A percentile compares a stretch with the other conserved stretches of the same genome.
Evolutionary conservation across 345 rosid species (phyloP).

Genomic region (Euclidium syriacum): DNA sequence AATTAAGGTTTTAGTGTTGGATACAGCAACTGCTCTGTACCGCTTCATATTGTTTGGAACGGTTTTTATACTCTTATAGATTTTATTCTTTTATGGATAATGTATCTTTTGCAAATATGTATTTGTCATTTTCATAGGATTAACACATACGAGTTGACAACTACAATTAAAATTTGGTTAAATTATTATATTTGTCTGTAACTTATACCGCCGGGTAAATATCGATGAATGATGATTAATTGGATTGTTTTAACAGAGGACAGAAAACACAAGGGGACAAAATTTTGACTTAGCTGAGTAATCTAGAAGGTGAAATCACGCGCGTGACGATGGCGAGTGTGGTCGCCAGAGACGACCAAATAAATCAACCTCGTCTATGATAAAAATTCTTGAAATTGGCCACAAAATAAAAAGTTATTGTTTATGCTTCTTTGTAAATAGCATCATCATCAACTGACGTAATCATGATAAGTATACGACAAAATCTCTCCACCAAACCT

Average conservation of each 20-base stretch:
- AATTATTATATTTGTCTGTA: no score
- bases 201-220: no score
- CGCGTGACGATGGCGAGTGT: background rate
- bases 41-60: no score
- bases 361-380: slow-evolving; percentile 10
- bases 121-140: no score
- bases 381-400: background rate
- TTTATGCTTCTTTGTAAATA: background rate
- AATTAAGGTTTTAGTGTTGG: no score
- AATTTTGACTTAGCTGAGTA: slow-evolving; percentile 9
- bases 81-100: no score
- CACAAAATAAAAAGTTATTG: no score
- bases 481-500: slow-evolving; percentile 15
- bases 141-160: no score
- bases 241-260: background rate
- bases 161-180: no score
- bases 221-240: background rate
- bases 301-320: background rate
- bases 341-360: background rate
- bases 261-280: background rate
- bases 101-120: no score
- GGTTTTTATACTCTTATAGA: no score
- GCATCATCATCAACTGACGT: background rate
- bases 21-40: no score
- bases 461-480: slow-evolving; percentile 9